Base-by-base conservation (phyloP, 148 eudicot species). In the Selenicereus undatus region DNA sequence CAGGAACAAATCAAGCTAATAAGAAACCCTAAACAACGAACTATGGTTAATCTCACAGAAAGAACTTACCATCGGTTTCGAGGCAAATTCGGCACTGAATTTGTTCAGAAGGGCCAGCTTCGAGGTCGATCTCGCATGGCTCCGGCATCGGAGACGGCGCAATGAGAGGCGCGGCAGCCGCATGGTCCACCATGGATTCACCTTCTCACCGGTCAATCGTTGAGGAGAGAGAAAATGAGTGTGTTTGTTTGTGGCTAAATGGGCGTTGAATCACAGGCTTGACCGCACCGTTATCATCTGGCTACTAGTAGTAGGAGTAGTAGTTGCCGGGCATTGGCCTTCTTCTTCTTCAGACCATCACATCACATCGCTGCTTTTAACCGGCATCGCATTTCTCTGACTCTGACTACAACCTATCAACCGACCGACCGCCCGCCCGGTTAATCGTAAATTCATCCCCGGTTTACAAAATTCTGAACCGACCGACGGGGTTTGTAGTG, bases 31-130 rank as follows among this genome's bases (percentile, higher is more conserved):
- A 80, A 32, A 51, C 50, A 2, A 30, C 9, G 27, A n/a, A 51
- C 14, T 64, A 79, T 75, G 82, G 60, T 65, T 36, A 75, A 32
- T 32, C 32, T 9, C 51, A 65, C 30, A 69, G 54, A 39, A 32
- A 32, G 51, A 32, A 20, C 50, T 11, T 85, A 95, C 98, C 98
- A 54, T 93, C 97, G 12, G 94, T 83, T 88, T 95, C 98, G 64
- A 95, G 97, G 84, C 98, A 95, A 87, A 95, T 95, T 68, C 98
- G 94, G 76, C 98, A 95, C 56, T 95, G 98, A 87, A 95, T 93
- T 87, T 95, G 97, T 36, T 95, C 94, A 26, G 87, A 89, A 2
- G 94, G 90, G 14, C 97, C 98, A 20, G 96, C 92, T 89, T 95
- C 98, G 35, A 95, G 92, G 85, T 95, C 98, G 81, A 95, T 83